Evolutionary conservation across 2,329 filamentous ascomycete species (phyloP).

Genomic region (Leptographium flavum): DNA sequence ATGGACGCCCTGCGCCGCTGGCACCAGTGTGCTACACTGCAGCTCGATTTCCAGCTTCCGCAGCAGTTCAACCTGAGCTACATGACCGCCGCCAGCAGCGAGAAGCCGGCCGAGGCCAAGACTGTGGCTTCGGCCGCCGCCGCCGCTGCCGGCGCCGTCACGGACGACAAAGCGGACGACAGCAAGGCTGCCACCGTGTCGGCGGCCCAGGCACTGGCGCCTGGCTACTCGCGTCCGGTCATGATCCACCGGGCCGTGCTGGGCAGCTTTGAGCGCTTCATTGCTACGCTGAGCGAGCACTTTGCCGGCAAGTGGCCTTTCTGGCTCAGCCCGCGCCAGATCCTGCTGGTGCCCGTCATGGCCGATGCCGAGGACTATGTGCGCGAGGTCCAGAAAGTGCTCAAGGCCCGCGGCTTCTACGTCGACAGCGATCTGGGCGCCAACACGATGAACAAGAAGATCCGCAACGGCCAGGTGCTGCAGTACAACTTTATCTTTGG

Average conservation of each 20-base stretch:
- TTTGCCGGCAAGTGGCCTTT: conserved; percentile 82
- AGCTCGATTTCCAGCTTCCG: conserved; percentile 66
- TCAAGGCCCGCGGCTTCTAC: conserved; percentile 55
- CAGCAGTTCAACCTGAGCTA: conserved; percentile 13
- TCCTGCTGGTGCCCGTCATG: conserved; percentile 66
- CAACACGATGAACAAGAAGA: conserved; percentile 84
- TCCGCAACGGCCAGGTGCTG: conserved; percentile 63
- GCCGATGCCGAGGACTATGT: conserved; percentile 60
- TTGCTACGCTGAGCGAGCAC: conserved; percentile 70
- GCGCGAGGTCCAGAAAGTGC: conserved; percentile 54
- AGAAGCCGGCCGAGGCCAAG: conserved; percentile 1
- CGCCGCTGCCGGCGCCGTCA: conserved; percentile 4
- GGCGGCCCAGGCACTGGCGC: conserved; percentile 36
- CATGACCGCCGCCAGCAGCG: conserved; percentile 15
- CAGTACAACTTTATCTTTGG: conserved; percentile 78
- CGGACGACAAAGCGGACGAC: conserved; percentile 16
- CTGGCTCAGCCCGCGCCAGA: conserved; percentile 74
- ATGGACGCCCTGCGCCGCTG: conserved; percentile 71
- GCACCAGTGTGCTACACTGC: conserved; percentile 78
- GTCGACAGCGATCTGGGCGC: conserved; percentile 57
- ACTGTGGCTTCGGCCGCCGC: conserved; percentile 6
- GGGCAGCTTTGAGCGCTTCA: conserved; percentile 47
- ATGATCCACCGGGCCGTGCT: conserved; percentile 81
- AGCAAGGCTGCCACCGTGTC: conserved; percentile 24
- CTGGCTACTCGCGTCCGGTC: conserved; percentile 64